A percentile compares a stretch with the other conserved stretches of the same genome.
phyloP scores from a whole-genome alignment of 495 filamentous ascomycete genomes.

The Talaromyces wortmannii region DNA sequence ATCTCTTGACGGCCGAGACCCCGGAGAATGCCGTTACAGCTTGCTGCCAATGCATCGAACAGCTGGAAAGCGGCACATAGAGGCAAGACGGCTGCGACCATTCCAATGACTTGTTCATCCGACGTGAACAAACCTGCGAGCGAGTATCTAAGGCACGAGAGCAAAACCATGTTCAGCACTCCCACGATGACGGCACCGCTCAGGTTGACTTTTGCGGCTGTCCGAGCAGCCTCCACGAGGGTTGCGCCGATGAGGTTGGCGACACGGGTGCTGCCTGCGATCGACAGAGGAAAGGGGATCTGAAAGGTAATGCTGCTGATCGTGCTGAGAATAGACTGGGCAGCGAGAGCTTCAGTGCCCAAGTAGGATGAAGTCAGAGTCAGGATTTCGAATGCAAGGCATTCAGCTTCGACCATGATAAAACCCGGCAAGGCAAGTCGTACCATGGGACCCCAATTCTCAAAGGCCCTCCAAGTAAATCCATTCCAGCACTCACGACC shows the following conservation, averaged over 20 bases:
- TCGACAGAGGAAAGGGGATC: constrained; percentile 59
- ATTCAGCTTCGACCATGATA: constrained; percentile 90
- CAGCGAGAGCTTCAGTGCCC: constrained; percentile 60
- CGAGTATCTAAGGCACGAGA: constrained; percentile 54
- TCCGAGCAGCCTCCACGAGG: constrained; percentile 62
- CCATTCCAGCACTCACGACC: constrained; percentile 74
- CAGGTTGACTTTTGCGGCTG: constrained; percentile 62
- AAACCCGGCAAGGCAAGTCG: constrained; percentile 77
- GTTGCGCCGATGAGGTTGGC: constrained; percentile 65
- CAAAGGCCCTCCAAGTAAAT: constrained; percentile 58
- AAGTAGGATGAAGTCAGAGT: constrained; percentile 67
- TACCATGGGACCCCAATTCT: constrained; percentile 86
- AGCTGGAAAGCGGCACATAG: constrained; percentile 82
- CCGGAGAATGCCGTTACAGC: constrained; percentile 75
- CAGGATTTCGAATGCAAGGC: constrained; percentile 75
- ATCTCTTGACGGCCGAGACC: constrained; percentile 82
- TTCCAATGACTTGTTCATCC: constrained; percentile 68
- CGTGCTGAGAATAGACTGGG: constrained; percentile 60
- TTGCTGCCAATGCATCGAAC: constrained; percentile 71
- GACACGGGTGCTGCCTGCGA: constrained; percentile 56
- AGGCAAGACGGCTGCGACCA: constrained; percentile 69
- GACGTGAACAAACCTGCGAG: constrained; percentile 76
- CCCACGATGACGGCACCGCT: constrained; percentile 61
- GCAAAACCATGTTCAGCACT: constrained; percentile 63
- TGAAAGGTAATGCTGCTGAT: constrained; percentile 56